phyloP scores from a whole-genome alignment of 2,329 filamentous ascomycete species.

The Ophiostoma quercus region DNA sequence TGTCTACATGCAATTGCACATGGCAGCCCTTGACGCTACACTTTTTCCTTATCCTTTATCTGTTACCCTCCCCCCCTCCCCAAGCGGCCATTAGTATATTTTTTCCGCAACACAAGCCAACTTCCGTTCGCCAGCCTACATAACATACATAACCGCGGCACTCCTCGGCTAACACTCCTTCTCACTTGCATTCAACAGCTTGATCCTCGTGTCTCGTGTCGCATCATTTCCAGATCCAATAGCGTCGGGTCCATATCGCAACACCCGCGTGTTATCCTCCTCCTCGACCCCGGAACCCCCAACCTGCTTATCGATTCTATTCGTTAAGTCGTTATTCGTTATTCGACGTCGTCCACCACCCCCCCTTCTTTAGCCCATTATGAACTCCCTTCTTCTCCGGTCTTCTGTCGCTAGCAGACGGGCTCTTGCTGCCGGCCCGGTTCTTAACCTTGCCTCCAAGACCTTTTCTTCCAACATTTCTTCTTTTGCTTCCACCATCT shows the following conservation, averaged over 20 bases:
- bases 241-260: slow-evolving; percentile 22
- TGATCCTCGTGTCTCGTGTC: slow-evolving; percentile 1
- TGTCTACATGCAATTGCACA: not conserved
- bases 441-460: slow-evolving; percentile 25
- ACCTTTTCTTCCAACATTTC: slow-evolving; percentile 22
- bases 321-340: no score
- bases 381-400: slow-evolving; percentile 25
- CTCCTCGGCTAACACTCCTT: slow-evolving; percentile 26
- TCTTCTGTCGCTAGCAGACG: slow-evolving; percentile 25
- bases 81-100: slow-evolving; percentile 17
- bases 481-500: slow-evolving; percentile 20
- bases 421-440: slow-evolving; percentile 24
- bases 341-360: slow-evolving; percentile 12
- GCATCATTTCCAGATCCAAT: slow-evolving; percentile 22
- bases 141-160: slow-evolving; percentile 22
- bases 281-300: slow-evolving; percentile 8
- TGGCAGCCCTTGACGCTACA: not conserved
- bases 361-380: slow-evolving; percentile 17
- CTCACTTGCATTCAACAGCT: slow-evolving; percentile 1
- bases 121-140: slow-evolving; percentile 14
- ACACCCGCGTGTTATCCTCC: not conserved
- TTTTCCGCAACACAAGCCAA: slow-evolving; percentile 14
- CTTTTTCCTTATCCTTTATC: slow-evolving; percentile 17
- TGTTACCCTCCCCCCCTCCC: slow-evolving; percentile 4
- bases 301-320: slow-evolving; percentile 7